Conservation (phyloP, 2,329 filamentous ascomycete genomes). For the Exophiala dermatitidis region DNA sequence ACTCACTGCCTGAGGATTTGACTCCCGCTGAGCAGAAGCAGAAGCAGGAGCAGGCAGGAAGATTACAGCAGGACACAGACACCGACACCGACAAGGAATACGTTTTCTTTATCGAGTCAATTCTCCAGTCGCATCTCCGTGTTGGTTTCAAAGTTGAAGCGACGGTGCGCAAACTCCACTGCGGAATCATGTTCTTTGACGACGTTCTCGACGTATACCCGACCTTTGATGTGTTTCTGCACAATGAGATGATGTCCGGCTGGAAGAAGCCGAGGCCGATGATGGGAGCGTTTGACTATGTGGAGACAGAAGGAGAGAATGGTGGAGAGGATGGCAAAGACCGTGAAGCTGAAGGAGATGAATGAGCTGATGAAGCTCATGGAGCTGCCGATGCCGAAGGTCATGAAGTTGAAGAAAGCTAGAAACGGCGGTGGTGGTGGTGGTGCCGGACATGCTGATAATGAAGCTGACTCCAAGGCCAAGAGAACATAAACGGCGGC, state of each 20-base stretch:
- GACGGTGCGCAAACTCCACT: constrained; percentile 50
- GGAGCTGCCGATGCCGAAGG: neutral
- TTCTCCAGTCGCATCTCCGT: constrained; percentile 50
- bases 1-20: constrained; percentile 35
- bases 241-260: constrained; percentile 61
- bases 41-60: neutral
- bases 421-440: neutral
- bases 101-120: constrained; percentile 62
- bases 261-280: constrained; percentile 52
- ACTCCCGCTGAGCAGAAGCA: constrained; percentile 29
- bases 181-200: constrained; percentile 60
- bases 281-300: constrained; percentile 19
- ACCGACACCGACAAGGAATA: constrained; percentile 32
- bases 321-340: neutral
- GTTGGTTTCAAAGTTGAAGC: constrained; percentile 58
- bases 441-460: too few species aligned
- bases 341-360: constrained; percentile 1
- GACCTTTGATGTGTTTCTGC: constrained; percentile 58
- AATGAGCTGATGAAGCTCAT: neutral
- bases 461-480: too few species aligned
- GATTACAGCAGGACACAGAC: neutral
- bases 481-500: too few species aligned
- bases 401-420: neutral
- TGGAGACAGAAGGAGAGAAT: constrained; percentile 4
- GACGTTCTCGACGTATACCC: constrained; percentile 49